Base-by-base conservation (phyloP, 176 grass and related monocot genomes). In the Typha latifolia region DNA sequence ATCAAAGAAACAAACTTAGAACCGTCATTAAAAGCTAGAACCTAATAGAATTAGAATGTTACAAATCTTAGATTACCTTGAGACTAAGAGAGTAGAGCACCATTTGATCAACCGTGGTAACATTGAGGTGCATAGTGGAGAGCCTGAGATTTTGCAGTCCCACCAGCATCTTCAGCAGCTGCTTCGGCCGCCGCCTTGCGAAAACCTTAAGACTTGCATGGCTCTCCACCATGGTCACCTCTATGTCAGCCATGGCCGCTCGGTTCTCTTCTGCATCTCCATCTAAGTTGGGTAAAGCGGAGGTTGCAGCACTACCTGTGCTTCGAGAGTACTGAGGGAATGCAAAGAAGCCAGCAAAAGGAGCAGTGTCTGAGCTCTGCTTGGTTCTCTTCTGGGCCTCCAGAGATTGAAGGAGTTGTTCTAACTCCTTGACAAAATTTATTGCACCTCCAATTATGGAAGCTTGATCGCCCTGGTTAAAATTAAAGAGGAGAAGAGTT, bases 401-500 rank as follows among this genome's bases (percentile, higher is more conserved):
- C 14, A 96, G 64, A 12, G 73, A 81, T 12, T 90, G 87, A 48
- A 96, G 76, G 8, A 83, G 71, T 70, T 90, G 91, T 67, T 96
- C 91, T 1, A 90, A 74, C 72, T 96, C 91, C 70, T 96, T 96
- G 20, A 96, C 91, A 47, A 82, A 96, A 75, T 90, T 91, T 72
- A 96, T 88, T 14, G 91, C 87, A 16, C 91, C 82, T n/a, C 91
- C 91, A 48, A 96, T 82, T 69, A 96, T 85, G 15, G 91, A 96
- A 61, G 91, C 91, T 78, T 96, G 91, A 78, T 96, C 91, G 4
- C 76, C 84, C 91, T 96, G 75, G 32, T 61, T 77, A 16, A 50
- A 20, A 11, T 59, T 6, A n/a, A 59, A 59, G 53, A 21, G 20
- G 18, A 59, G 66, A 51, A 47, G 43, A 32, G 51, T 66, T 62